Conservation (phyloP, 2,329 filamentous ascomycete species). For the Magnaporthiopsis incrustans region DNA sequence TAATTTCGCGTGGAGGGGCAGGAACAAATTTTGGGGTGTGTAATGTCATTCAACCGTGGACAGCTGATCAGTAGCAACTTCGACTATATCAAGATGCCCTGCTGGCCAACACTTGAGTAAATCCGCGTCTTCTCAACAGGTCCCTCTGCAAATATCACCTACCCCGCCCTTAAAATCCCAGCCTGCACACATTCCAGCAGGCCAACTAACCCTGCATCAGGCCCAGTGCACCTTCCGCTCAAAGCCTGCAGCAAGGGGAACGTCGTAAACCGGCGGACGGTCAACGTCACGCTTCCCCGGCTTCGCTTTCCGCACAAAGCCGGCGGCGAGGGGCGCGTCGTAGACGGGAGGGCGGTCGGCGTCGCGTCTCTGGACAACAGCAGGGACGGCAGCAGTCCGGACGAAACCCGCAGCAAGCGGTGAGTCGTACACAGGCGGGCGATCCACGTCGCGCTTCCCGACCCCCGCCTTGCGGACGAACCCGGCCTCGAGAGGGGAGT, state of each 20-base stretch:
- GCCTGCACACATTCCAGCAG: background rate
- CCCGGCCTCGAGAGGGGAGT: background rate
- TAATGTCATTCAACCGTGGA: background rate
- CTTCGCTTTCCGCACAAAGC: background rate
- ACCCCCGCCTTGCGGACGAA: background rate
- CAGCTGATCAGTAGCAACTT: background rate
- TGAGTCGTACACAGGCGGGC: background rate
- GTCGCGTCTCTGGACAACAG: background rate
- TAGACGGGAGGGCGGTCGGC: slow-evolving; percentile 12
- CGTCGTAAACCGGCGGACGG: slow-evolving; percentile 14
- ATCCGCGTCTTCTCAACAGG: background rate
- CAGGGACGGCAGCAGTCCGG: background rate
- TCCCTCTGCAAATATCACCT: background rate
- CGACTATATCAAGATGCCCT: background rate
- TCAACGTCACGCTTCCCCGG: background rate
- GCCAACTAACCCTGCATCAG: background rate
- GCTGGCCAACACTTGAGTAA: background rate
- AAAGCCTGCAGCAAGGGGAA: slow-evolving; percentile 1
- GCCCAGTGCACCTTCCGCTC: background rate
- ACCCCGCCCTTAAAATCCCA: background rate
- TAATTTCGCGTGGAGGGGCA: background rate
- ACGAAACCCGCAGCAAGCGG: background rate
- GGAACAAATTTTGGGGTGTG: background rate
- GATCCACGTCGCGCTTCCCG: background rate
- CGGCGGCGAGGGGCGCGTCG: slow-evolving; percentile 8